These are phyloP conservation scores for Scleroderma citrinum DNA, from an alignment of 768 basidiomycete genomes.

Conservation along the genomic window DNA sequence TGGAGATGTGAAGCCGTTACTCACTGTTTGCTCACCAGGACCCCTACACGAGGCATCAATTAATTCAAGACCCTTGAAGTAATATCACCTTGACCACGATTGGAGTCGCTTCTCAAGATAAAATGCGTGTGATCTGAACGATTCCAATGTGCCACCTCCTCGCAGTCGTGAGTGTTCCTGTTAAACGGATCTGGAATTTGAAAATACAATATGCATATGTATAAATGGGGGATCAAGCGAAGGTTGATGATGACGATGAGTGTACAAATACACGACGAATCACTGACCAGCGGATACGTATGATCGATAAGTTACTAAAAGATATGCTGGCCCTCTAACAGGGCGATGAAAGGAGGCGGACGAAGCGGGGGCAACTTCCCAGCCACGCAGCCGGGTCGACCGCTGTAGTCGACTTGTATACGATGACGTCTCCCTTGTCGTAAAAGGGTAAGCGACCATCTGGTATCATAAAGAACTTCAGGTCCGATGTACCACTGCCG, in stretches of 20 bases:
- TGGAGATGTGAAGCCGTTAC: conserved; percentile 12
- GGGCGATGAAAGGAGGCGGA: conserved; percentile 62
- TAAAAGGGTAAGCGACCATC: conserved; percentile 63
- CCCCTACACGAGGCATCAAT: conserved; percentile 22
- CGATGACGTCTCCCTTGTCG: conserved; percentile 59
- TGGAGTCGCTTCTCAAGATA: conserved; percentile 20
- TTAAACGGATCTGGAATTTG: conserved; percentile 12
- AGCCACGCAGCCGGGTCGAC: conserved; percentile 53
- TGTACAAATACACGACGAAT: conserved; percentile 25
- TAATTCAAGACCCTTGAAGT: conserved; percentile 25
- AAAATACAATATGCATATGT: conserved; percentile 10
- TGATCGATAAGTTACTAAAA: conserved; percentile 25
- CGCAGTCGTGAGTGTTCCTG: conserved; percentile 22
- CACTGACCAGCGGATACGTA: conserved; percentile 20
- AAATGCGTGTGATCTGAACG: conserved; percentile 28
- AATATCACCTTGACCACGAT: conserved; percentile 22
- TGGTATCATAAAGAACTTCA: conserved; percentile 21
- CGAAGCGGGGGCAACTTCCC: conserved; percentile 42
- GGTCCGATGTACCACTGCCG: not conserved
- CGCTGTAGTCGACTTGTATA: conserved; percentile 64
- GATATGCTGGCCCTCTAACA: conserved; percentile 41
- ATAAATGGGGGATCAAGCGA: conserved; percentile 15
- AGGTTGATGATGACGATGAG: conserved; percentile 19
- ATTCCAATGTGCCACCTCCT: conserved; percentile 14
- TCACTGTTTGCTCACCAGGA: conserved; percentile 13